These are phyloP conservation scores for Leishmania tropica DNA, from an alignment of 208 protist genomes.

Conservation along the genomic window DNA sequence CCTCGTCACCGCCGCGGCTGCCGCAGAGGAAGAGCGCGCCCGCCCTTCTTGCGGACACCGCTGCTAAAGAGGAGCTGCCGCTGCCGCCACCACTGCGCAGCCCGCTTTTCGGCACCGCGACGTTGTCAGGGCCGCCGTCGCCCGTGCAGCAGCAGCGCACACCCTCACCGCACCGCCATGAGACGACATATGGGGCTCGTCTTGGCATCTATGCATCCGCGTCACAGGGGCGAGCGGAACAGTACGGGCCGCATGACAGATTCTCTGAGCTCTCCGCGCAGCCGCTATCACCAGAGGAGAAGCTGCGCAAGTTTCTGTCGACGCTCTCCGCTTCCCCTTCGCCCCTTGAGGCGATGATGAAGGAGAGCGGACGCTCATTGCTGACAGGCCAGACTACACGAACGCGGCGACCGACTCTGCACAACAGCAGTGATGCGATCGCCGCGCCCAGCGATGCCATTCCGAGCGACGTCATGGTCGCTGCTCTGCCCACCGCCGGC, in stretches of 20 bases:
- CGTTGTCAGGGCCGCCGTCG: conserved; percentile 5
- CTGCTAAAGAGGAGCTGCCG: background rate
- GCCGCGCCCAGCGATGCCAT: background rate
- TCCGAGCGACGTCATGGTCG: background rate
- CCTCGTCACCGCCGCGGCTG: background rate
- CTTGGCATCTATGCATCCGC: conserved; percentile 5
- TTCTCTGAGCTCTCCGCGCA: background rate
- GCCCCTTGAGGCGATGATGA: background rate
- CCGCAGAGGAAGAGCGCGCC: conserved; percentile 5
- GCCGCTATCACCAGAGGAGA: conserved; percentile 7
- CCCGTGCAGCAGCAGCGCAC: conserved; percentile 4
- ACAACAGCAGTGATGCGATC: background rate
- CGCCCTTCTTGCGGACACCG: background rate
- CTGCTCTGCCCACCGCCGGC: background rate
- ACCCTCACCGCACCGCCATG: background rate
- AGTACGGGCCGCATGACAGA: background rate
- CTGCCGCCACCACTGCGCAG: conserved; percentile 24
- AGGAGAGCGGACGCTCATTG: background rate
- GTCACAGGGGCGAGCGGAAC: background rate
- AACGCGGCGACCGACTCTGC: background rate
- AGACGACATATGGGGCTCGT: background rate
- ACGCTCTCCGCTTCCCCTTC: background rate
- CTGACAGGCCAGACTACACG: background rate
- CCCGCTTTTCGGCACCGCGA: conserved; percentile 17
- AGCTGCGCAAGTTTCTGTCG: conserved; percentile 9